Base-by-base conservation (phyloP, 2,329 filamentous ascomycete species). In the Thielaviopsis populi region DNA sequence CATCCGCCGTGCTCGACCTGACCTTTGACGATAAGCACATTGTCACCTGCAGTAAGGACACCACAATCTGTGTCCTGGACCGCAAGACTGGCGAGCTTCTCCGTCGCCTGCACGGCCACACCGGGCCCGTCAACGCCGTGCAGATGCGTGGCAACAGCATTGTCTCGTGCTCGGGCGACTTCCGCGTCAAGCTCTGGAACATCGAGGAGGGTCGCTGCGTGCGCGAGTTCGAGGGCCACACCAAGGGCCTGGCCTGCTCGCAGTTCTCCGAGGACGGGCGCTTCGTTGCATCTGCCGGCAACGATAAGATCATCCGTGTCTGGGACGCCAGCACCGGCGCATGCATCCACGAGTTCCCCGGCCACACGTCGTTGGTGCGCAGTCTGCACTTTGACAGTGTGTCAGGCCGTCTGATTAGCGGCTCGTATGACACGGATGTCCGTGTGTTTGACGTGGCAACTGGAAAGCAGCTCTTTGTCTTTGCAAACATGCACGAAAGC, bases 211-310 rank as follows among this genome's bases (percentile, higher is more conserved):
- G 91, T 63, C 85, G 87, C 70, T 89, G 89, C 69, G 88, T 96
- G 71, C 91, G 91, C 70, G 91, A 96, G 73, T 95, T 99, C 71
- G 78, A 82, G 5, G 90, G 89, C 63, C 91, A 95, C 74, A 94
- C 91, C 73, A 91, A 95, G 71, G 94, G 94, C 7, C 83, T 99
- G 40, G 94, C 94, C 2, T 96, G 94, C 73, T 91, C 94, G 63
- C 94, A 99, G 73, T 96, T 97, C 74, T 92, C 87, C 48, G 90
- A 96, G 69, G 92, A 99, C 71, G 91, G 90, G n/a, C 86, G 88
- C 62, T 94, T 88, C 68, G 90, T 99, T 59, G 87, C 95, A 59
- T 94, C 91, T 19, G 94, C 94, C 10, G 94, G 94, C 56, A 99
- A 96, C 71, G 94, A 97, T 75, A 88, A 92, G 74, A 84, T 91